phyloP scores from a whole-genome alignment of 208 protist genomes.

The Strigomonas culicis region DNA sequence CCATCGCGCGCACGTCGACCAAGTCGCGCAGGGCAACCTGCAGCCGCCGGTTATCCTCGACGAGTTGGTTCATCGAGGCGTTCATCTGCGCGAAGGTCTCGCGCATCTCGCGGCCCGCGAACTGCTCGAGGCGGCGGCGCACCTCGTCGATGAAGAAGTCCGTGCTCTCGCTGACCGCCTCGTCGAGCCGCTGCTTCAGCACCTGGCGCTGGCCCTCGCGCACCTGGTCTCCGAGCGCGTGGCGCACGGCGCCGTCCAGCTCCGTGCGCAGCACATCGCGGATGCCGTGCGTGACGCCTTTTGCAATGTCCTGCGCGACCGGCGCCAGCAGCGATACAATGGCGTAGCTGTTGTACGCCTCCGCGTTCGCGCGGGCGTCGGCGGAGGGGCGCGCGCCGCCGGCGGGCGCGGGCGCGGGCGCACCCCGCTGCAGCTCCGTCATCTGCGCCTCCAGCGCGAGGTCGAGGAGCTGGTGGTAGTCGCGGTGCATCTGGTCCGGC shows the following conservation, averaged over 20 bases:
- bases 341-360: constrained; percentile 69
- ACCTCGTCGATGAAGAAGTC: constrained; percentile 51
- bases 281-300: constrained; percentile 62
- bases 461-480: constrained; percentile 75
- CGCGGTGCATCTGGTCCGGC: constrained; percentile 57
- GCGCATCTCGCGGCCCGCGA: constrained; percentile 50
- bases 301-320: constrained; percentile 58
- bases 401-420: constrained; percentile 2
- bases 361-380: constrained; percentile 11
- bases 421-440: constrained; percentile 69
- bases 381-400: not conserved
- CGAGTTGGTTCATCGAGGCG: constrained; percentile 34
- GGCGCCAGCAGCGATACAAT: constrained; percentile 46
- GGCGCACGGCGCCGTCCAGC: constrained; percentile 61
- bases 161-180: constrained; percentile 56
- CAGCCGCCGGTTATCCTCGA: constrained; percentile 63
- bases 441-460: constrained; percentile 88
- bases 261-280: constrained; percentile 51
- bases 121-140: constrained; percentile 36
- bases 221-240: constrained; percentile 41
- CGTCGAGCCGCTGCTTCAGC: constrained; percentile 66
- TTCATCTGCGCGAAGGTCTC: constrained; percentile 47
- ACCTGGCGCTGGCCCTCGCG: constrained; percentile 51
- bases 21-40: constrained; percentile 52
- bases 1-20: constrained; percentile 34